phyloP scores from a whole-genome alignment of 495 filamentous ascomycete genomes.

The Penicillium argentinense region DNA sequence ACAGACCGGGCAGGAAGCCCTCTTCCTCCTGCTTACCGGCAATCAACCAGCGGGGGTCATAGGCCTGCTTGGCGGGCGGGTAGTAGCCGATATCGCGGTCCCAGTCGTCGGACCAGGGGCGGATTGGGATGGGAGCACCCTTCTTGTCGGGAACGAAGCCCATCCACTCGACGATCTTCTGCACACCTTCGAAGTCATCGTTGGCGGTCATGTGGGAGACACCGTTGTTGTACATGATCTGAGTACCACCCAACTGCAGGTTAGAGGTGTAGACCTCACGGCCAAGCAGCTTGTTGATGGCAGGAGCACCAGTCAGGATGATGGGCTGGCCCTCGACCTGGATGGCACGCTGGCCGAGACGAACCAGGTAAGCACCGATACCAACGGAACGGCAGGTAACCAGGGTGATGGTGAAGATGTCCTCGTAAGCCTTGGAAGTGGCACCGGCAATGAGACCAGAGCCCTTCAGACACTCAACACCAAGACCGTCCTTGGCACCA shows the following conservation, averaged over 20 bases:
- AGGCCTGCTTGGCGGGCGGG: slow-evolving; percentile 83
- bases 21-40: slow-evolving; percentile 85
- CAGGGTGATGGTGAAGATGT: slow-evolving; percentile 98
- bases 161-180: slow-evolving; percentile 98
- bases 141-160: slow-evolving; percentile 95
- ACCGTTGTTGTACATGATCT: slow-evolving; percentile 99
- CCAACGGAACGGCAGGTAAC: slow-evolving; percentile 97
- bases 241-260: slow-evolving; percentile 96
- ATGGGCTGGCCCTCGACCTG: slow-evolving; percentile 99
- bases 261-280: slow-evolving; percentile 99
- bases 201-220: slow-evolving; percentile 98
- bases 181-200: slow-evolving; percentile 96
- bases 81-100: slow-evolving; percentile 86
- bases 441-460: slow-evolving; percentile 98
- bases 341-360: slow-evolving; percentile 95
- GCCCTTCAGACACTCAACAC: slow-evolving; percentile 95
- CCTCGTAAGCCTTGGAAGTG: slow-evolving; percentile 94
- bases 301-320: slow-evolving; percentile 95
- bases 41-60: slow-evolving; percentile 93
- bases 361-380: slow-evolving; percentile 98
- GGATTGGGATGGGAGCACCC: slow-evolving; percentile 83
- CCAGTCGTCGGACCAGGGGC: slow-evolving; percentile 82
- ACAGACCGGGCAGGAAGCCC: slow-evolving; percentile 85
- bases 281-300: slow-evolving; percentile 96
- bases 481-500: slow-evolving; percentile 91